Percentiles rank a stretch among this genome's conserved stretches.
Evolutionary conservation across 331 rosid genomes (phyloP).

Genomic region (Pyrus hybrid): DNA sequence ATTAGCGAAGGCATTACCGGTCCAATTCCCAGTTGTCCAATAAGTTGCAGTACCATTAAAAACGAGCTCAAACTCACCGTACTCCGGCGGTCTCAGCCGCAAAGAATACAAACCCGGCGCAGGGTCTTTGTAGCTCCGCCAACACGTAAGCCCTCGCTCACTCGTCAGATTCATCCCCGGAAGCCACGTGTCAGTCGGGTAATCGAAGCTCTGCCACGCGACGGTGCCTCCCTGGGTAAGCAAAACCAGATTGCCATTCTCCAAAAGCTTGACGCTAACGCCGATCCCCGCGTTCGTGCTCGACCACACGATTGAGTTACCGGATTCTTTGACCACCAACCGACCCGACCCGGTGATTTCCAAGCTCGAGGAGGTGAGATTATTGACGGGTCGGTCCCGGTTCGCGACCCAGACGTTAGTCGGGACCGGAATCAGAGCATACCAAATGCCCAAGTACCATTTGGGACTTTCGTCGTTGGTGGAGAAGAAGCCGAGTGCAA

Average conservation of each 20-base stretch:
- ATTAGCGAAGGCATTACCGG: constrained; percentile 24
- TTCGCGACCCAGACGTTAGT: too few species aligned
- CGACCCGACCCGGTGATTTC: constrained; percentile 34
- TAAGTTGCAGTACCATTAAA: constrained; percentile 36
- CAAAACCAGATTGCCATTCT: constrained; percentile 50
- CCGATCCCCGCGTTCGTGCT: constrained; percentile 14
- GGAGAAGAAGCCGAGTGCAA: constrained; percentile 54
- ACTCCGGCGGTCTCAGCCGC: constrained; percentile 35
- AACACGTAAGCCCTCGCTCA: constrained; percentile 20
- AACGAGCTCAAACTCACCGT: constrained; percentile 58
- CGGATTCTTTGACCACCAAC: constrained; percentile 35
- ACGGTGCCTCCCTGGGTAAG: constrained; percentile 18
- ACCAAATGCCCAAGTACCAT: constrained; percentile 43
- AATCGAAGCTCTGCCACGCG: constrained; percentile 80
- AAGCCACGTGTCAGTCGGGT: constrained; percentile 70
- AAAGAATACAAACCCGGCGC: constrained; percentile 58
- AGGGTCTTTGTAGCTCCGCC: constrained; percentile 56
- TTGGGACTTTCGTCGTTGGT: constrained; percentile 8
- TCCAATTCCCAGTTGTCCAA: constrained; percentile 75
- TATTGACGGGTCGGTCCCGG: constrained; percentile 22
- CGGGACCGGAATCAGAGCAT: too few species aligned
- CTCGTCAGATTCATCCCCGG: constrained; percentile 74
- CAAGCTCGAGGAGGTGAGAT: constrained; percentile 17
- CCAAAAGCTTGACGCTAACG: constrained; percentile 21
- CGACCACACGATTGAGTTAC: constrained; percentile 36